Percentiles rank a stretch among this genome's conserved stretches.
phyloP scores from a whole-genome alignment of 192 early-diverging fungal genomes.

The Chytriomyces sp. region DNA sequence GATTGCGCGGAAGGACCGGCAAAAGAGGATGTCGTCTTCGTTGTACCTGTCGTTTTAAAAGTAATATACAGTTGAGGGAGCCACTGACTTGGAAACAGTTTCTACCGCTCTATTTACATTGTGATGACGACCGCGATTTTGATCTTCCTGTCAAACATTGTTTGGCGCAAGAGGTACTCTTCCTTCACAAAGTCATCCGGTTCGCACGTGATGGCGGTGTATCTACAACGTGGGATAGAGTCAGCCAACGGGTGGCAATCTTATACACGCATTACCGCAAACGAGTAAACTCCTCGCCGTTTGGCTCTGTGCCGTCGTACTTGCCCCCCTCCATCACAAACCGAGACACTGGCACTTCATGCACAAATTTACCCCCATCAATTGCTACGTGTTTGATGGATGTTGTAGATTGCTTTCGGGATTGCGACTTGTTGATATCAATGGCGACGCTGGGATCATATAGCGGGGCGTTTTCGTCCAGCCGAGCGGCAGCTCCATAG shows the following conservation, averaged over 20 bases:
- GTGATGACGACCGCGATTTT: conserved; percentile 92
- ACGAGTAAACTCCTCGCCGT: conserved; percentile 47
- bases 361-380: conserved; percentile 52
- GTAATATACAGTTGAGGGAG: conserved; percentile 66
- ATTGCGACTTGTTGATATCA: not conserved
- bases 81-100: conserved; percentile 53
- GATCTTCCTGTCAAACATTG: conserved; percentile 68
- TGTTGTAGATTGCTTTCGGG: not conserved
- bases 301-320: conserved; percentile 15
- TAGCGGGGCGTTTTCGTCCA: not conserved
- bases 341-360: conserved; percentile 52
- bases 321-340: conserved; percentile 40
- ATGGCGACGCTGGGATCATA: not conserved
- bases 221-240: conserved; percentile 49
- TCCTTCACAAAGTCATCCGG: conserved; percentile 71
- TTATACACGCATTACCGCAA: conserved; percentile 17
- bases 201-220: conserved; percentile 89
- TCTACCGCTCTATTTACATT: conserved; percentile 70
- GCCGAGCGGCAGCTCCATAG: not conserved
- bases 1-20: conserved; percentile 80
- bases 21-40: conserved; percentile 91
- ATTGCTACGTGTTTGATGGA: conserved; percentile 34
- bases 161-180: conserved; percentile 69
- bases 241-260: not conserved
- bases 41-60: conserved; percentile 55